phyloP scores from a whole-genome alignment of 2,329 filamentous ascomycete species.

The Ophiostoma sp. region DNA sequence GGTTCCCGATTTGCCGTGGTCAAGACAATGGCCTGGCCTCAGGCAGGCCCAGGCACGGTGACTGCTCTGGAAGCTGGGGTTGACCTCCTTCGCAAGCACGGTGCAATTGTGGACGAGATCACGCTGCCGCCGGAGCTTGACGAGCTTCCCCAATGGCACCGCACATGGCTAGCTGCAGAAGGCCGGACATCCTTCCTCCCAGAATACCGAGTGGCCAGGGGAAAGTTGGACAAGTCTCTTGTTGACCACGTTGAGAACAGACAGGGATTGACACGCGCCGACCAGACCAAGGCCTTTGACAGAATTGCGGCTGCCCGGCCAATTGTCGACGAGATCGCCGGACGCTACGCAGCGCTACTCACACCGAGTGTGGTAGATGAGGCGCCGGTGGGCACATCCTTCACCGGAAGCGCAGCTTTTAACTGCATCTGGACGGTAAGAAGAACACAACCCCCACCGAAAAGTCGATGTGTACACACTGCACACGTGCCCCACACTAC shows the following conservation, averaged over 20 bases:
- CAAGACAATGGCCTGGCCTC: constrained; percentile 54
- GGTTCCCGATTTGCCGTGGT: constrained; percentile 56
- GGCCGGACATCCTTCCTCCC: constrained; percentile 54
- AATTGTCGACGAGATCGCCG: constrained; percentile 53
- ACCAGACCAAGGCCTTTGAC: constrained; percentile 57
- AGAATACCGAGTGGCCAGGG: constrained; percentile 52
- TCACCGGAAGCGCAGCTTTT: constrained; percentile 57
- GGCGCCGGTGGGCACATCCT: constrained; percentile 54
- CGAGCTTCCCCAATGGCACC: constrained; percentile 53
- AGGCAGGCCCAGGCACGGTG: constrained; percentile 47
- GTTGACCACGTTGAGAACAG: constrained; percentile 53
- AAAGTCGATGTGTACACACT: too few relatives aligned
- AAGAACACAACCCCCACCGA: background rate
- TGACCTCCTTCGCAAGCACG: constrained; percentile 44
- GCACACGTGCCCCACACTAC: too few relatives aligned
- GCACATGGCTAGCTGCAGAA: constrained; percentile 51
- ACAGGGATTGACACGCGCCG: constrained; percentile 44
- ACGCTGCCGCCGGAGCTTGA: constrained; percentile 52
- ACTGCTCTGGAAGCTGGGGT: constrained; percentile 46
- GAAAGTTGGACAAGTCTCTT: constrained; percentile 48
- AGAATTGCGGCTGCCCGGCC: constrained; percentile 54
- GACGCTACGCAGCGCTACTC: constrained; percentile 55
- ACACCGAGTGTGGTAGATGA: constrained; percentile 61
- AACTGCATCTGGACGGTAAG: constrained; percentile 54
- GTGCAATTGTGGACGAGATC: constrained; percentile 58